Evolutionary conservation across 192 early-diverging fungal genomes (phyloP), one percentile per base, ranked within the genome.

Genomic region (Chytriomyces sp.): DNA sequence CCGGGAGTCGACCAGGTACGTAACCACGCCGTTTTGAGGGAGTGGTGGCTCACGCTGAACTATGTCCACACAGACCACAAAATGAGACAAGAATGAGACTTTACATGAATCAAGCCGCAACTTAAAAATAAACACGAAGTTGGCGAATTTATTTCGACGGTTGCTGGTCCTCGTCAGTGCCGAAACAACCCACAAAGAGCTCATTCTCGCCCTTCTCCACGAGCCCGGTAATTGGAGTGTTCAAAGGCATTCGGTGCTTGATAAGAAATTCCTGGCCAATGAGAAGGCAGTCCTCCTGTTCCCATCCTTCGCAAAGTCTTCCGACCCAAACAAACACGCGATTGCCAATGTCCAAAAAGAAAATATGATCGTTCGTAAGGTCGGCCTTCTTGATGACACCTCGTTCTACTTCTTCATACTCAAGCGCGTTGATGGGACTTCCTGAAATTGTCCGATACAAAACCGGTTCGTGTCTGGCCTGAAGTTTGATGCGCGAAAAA

Each of bases 331-430:
- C 67, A 62, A 77, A 82, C 54, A 77, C 37, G 40, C 68, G 56
- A 33, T 79, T 69, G 14, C 83, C 82, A 25, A 78, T 80, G 78
- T 93, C 91, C 64, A 90, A 79, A 55, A 92, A 72, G 68, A 88
- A 92, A 28, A 90, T 89, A 72, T 90, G 85, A 33, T 91, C 77
- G 5, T 79, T 64, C 56, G 90, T 80, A 65, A 93, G 78, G 40
- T 82, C 65, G 4, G 57, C 66, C 59, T 73, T 69, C 39, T 52
- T 81, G 25, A 85, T 76, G 28, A 72, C 77, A 28, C 17, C 41
- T 38, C 83, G 84, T 31, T 79, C 74, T 8, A 82, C 82, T 52
- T 88, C 89, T 65, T 83, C 53, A 17, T 77, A 64, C 49, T 44
- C 39, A 17, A 64, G 26, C 12, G 32, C 33, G 0, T 52, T 22